Percentiles rank a stretch among this genome's conserved stretches.
phyloP scores from a whole-genome alignment of 768 basidiomycete genomes.

The Collybiopsis confluens region DNA sequence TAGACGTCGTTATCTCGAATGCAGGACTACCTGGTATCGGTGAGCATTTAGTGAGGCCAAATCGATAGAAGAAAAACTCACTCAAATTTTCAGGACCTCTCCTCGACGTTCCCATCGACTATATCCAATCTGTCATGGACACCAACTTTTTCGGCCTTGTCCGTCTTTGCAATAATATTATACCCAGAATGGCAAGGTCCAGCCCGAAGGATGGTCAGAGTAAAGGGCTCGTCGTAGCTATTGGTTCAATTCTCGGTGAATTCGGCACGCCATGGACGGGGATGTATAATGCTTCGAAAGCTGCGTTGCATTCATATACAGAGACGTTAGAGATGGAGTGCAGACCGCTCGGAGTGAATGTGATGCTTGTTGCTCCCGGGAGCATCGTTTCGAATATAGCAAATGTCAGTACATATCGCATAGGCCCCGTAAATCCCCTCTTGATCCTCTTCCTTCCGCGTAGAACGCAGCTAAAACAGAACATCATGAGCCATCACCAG shows the following conservation, averaged over 20 bases:
- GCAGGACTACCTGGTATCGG: slow-evolving; percentile 30
- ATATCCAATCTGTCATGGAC: slow-evolving; percentile 18
- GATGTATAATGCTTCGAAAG: slow-evolving; percentile 26
- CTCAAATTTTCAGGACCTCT: no score
- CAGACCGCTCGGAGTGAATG: slow-evolving; percentile 22
- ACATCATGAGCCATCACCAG: background rate
- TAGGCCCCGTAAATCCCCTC: background rate
- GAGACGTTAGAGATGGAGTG: slow-evolving; percentile 28
- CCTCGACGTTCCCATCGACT: slow-evolving; percentile 21
- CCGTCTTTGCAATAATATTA: slow-evolving; percentile 23
- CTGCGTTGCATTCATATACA: slow-evolving; percentile 23
- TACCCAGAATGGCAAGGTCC: slow-evolving; percentile 24
- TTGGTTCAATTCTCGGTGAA: slow-evolving; percentile 26
- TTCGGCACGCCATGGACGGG: slow-evolving; percentile 25
- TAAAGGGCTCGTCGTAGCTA: slow-evolving; percentile 23
- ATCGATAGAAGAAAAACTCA: no score
- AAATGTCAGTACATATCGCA: slow-evolving; percentile 6
- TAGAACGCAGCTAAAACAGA: background rate
- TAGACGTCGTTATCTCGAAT: slow-evolving; percentile 53
- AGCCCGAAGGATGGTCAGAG: no score
- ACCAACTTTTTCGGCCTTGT: slow-evolving; percentile 24
- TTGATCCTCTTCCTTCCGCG: background rate
- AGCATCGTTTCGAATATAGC: slow-evolving; percentile 17
- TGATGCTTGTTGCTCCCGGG: slow-evolving; percentile 25
- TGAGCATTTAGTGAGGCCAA: background rate